Evolutionary conservation across 2,329 filamentous ascomycete species (phyloP).

Genomic region (Cytospora mali): DNA sequence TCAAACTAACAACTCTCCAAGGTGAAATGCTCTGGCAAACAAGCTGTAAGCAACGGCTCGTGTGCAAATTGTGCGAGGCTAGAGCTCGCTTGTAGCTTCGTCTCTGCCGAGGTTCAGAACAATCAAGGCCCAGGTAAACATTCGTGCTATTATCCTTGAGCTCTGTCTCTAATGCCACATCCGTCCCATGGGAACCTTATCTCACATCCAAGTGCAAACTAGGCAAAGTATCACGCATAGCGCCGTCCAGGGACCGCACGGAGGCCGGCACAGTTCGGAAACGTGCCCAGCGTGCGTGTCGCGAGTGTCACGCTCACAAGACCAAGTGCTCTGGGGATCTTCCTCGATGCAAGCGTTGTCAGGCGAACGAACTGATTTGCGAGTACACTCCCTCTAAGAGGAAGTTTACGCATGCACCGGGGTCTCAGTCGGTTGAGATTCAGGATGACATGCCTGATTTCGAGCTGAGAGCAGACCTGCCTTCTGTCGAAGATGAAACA

Average conservation of each 20-base stretch:
- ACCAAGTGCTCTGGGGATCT: constrained; percentile 48
- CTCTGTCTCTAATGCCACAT: background rate
- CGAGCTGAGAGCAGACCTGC: constrained; percentile 2
- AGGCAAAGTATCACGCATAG: constrained; percentile 42
- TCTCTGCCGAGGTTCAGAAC: constrained; percentile 1
- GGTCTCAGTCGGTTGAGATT: constrained; percentile 13
- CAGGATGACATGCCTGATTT: constrained; percentile 2
- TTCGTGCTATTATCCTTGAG: background rate
- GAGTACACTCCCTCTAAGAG: constrained; percentile 45
- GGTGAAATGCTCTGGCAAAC: constrained; percentile 48
- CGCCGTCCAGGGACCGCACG: constrained; percentile 44
- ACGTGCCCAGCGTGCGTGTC: constrained; percentile 46
- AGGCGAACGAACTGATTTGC: constrained; percentile 39
- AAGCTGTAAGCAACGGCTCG: constrained; percentile 35
- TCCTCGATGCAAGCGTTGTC: constrained; percentile 44
- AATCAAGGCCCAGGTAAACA: constrained; percentile 24
- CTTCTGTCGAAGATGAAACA: background rate
- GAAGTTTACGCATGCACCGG: constrained; percentile 40
- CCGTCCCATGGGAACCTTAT: background rate
- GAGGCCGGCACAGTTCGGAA: constrained; percentile 47
- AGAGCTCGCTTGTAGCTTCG: constrained; percentile 42
- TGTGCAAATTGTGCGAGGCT: constrained; percentile 44
- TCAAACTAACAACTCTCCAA: constrained; percentile 26
- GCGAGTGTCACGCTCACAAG: constrained; percentile 46
- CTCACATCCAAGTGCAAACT: constrained; percentile 9